Evolutionary conservation across 2,329 filamentous ascomycete species (phyloP).

Genomic region (Cercospora beticola): DNA sequence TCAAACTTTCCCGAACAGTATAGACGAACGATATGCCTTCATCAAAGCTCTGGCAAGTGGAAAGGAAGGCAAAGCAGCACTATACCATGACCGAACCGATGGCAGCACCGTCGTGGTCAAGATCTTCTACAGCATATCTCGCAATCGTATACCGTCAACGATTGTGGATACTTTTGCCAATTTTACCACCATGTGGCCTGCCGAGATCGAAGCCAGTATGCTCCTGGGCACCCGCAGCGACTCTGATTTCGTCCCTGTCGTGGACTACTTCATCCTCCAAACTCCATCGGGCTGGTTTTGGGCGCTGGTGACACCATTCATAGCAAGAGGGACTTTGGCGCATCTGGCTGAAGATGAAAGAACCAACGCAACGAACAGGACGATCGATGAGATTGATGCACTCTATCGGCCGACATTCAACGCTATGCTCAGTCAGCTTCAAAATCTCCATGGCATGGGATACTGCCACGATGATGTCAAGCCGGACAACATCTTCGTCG

Average conservation of each 20-base stretch:
- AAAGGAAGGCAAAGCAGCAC: slow-evolving; percentile 20
- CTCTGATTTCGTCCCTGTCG: slow-evolving; percentile 17
- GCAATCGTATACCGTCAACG: slow-evolving; percentile 11
- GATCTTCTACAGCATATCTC: slow-evolving; percentile 12
- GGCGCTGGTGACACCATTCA: slow-evolving; percentile 22
- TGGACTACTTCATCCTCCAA: slow-evolving; percentile 25
- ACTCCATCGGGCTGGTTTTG: slow-evolving; percentile 13
- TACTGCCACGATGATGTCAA: slow-evolving; percentile 44
- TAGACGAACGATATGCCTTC: slow-evolving; percentile 21
- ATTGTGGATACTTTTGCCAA: slow-evolving; percentile 11
- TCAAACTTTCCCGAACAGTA: neutral
- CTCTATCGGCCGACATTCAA: slow-evolving; percentile 36
- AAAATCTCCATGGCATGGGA: slow-evolving; percentile 33
- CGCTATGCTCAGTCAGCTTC: slow-evolving; percentile 30
- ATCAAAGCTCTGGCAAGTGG: slow-evolving; percentile 19
- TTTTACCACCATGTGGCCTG: slow-evolving; percentile 21
- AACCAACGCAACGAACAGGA: neutral
- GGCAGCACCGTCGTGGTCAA: slow-evolving; percentile 21
- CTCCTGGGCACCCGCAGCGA: neutral
- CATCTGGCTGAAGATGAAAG: slow-evolving; percentile 17
- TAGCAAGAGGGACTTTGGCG: slow-evolving; percentile 17
- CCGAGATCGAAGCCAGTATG: slow-evolving; percentile 25
- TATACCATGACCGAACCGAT: slow-evolving; percentile 16
- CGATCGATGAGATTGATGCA: slow-evolving; percentile 29
- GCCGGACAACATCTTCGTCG: slow-evolving; percentile 38